Evolutionary conservation across 352 stramenopile genomes (phyloP).

Genomic region (Phytophthora pisi): DNA sequence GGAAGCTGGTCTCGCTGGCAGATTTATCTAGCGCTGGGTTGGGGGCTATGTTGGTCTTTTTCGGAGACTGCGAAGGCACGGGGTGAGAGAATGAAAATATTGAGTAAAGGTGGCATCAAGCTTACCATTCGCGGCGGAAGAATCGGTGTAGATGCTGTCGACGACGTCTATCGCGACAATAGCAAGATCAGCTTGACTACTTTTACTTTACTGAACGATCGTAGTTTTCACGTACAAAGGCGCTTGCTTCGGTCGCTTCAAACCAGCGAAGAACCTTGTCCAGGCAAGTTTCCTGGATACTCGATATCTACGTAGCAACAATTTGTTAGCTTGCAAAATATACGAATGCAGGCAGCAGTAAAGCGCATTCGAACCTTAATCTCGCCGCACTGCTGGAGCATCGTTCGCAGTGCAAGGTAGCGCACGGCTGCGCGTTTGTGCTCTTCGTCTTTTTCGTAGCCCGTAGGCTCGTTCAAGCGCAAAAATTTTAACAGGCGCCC

Average conservation of each 20-base stretch:
- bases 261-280: constrained; percentile 66
- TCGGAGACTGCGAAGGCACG: constrained; percentile 45
- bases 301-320: constrained; percentile 37
- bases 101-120: background rate
- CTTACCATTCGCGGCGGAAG: constrained; percentile 65
- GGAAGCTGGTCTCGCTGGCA: constrained; percentile 27
- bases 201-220: background rate
- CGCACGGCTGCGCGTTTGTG: constrained; percentile 59
- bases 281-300: constrained; percentile 51
- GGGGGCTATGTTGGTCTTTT: constrained; percentile 31
- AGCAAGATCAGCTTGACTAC: background rate
- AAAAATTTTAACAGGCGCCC: constrained; percentile 60
- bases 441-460: constrained; percentile 54
- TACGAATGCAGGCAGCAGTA: background rate
- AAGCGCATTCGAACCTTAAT: constrained; percentile 44
- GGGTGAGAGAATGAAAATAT: background rate
- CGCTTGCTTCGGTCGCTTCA: constrained; percentile 38
- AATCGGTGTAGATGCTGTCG: constrained; percentile 44
- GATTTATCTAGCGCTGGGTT: constrained; percentile 23
- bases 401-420: constrained; percentile 56
- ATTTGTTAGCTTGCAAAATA: background rate
- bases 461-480: constrained; percentile 60
- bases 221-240: constrained; percentile 23
- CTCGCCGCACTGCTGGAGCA: constrained; percentile 59
- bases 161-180: constrained; percentile 17